Base-by-base conservation (phyloP, 1,284 basidiomycete genomes). In the Austropuccinia psidii region DNA sequence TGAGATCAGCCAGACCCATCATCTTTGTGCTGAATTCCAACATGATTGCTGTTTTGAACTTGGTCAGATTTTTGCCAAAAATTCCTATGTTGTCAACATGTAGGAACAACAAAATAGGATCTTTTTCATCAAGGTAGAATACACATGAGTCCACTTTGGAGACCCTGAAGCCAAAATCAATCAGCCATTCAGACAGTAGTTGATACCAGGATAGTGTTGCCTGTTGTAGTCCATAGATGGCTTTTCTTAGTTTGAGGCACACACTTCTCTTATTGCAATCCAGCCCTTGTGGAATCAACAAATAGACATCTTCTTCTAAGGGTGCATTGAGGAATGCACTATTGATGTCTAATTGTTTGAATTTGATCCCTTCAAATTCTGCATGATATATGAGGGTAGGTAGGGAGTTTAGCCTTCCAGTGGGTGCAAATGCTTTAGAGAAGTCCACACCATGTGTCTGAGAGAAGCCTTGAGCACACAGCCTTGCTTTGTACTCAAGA, bases 281-380 rank as follows among this genome's bases (percentile, higher is more conserved):
- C 4, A 50, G 21, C 15, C 64, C 47, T 15, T 33, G 19, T 9
- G 64, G 64, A 4, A 47, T 17, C 7, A 31, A n/a, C 6, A 66
- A n/a, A 49, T 66, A 52, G 1, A 66, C 33, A 3, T 19, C 29
- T 37, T 57, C 39, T 4, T 68, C 50, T 2, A 49, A 50, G 27
- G 31, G 35, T 3, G 49, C 65, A 33, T 58, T 69, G 4, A 57
- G 54, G 24, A 67, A 67, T 8, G 50, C 65, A 41, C 35, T 41
- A 15, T 54, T 67, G 5, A 50, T 35, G 31, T 67, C 65, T 50
- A 67, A 54, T 19, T 54, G 41, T 24, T 67, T 47, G 1, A 67
- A 31, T 21, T 37, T 17, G 21, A 39, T 54, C 24, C 47, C 35
- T 2, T 50, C 11, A 39, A 39, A 37, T 17, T 33, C 29, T 39